Evolutionary conservation across 2,329 filamentous ascomycete species (phyloP).

Genomic region (Arthrobotrys iridis): DNA sequence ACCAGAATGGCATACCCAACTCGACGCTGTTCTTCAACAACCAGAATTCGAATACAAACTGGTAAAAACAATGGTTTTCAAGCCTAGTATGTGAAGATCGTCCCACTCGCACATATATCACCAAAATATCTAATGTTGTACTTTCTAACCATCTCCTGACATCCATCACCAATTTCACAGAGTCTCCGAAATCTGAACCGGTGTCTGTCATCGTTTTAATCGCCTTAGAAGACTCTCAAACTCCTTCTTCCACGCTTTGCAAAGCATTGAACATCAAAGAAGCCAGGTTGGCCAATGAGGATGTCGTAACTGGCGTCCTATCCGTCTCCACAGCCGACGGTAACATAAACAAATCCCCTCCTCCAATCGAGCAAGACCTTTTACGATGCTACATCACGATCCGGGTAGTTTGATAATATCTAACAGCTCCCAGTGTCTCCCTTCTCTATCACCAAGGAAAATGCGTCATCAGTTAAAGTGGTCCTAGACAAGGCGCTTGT

Average conservation of each 20-base stretch:
- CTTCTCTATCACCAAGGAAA: conserved; percentile 57
- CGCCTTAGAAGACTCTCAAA: conserved; percentile 57
- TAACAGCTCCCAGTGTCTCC: conserved; percentile 56
- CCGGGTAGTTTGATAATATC: neutral
- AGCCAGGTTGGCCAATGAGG: conserved; percentile 56
- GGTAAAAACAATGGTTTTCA: conserved; percentile 59
- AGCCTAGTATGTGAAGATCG: conserved; percentile 56
- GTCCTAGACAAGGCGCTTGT: conserved; percentile 57
- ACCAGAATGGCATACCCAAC: conserved; percentile 57
- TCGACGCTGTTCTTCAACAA: conserved; percentile 47
- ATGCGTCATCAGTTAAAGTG: conserved; percentile 57
- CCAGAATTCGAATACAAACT: conserved; percentile 56
- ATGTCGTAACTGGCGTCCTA: conserved; percentile 55
- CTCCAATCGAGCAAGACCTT: neutral
- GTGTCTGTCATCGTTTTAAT: conserved; percentile 56
- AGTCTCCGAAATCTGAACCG: conserved; percentile 58
- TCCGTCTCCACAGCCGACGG: conserved; percentile 56
- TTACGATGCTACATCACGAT: neutral
- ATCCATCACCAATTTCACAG: conserved; percentile 35
- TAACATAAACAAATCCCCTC: conserved; percentile 22
- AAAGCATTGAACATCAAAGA: conserved; percentile 58
- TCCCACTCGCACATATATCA: neutral
- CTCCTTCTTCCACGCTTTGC: conserved; percentile 54
- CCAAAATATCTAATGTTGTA: neutral
- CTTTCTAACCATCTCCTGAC: neutral